These are phyloP conservation scores for Picochlorum sp. DNA, from an alignment of 139 green algal species.

Conservation along the genomic window DNA sequence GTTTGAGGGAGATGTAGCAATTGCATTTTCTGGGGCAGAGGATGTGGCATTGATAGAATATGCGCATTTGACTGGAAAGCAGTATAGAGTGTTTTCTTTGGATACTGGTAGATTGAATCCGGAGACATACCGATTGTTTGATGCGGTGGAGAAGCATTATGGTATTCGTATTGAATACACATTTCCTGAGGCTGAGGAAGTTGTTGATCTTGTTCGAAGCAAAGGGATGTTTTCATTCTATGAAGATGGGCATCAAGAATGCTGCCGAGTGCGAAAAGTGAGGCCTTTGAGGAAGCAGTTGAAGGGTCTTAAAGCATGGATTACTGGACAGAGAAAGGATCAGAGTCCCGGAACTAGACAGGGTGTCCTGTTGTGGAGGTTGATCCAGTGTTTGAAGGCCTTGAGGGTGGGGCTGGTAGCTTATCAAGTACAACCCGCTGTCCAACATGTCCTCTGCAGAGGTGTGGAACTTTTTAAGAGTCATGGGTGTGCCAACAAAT, in stretches of 20 bases:
- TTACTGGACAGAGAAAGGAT: constrained; percentile 98
- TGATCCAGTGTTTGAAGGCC: constrained; percentile 88
- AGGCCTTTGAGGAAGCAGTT: constrained; percentile 80
- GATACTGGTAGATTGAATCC: constrained; percentile 96
- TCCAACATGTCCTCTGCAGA: constrained; percentile 78
- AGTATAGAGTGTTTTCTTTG: constrained; percentile 93
- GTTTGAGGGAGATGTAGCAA: constrained; percentile 81
- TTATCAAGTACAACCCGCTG: constrained; percentile 98
- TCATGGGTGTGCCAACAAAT: constrained; percentile 90
- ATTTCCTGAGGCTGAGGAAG: constrained; percentile 86
- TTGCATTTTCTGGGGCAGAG: constrained; percentile 93
- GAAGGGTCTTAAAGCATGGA: constrained; percentile 83
- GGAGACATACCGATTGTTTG: constrained; percentile 94
- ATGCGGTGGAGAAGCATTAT: constrained; percentile 95
- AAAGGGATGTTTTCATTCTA: constrained; percentile 99
- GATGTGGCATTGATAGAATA: constrained; percentile 98
- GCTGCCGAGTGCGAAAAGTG: constrained; percentile 92
- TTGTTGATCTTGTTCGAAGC: constrained; percentile 78
- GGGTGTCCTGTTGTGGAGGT: constrained; percentile 76
- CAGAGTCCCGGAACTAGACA: constrained; percentile 88
- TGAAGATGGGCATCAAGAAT: constrained; percentile 94
- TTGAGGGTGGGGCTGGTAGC: constrained; percentile 63
- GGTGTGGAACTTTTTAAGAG: constrained; percentile 94
- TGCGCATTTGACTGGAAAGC: constrained; percentile 85
- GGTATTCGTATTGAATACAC: constrained; percentile 97